Percentiles rank a stretch among this genome's conserved stretches.
Evolutionary conservation across 1,139 yeast species (phyloP).

Genomic region (Pichia sp.): DNA sequence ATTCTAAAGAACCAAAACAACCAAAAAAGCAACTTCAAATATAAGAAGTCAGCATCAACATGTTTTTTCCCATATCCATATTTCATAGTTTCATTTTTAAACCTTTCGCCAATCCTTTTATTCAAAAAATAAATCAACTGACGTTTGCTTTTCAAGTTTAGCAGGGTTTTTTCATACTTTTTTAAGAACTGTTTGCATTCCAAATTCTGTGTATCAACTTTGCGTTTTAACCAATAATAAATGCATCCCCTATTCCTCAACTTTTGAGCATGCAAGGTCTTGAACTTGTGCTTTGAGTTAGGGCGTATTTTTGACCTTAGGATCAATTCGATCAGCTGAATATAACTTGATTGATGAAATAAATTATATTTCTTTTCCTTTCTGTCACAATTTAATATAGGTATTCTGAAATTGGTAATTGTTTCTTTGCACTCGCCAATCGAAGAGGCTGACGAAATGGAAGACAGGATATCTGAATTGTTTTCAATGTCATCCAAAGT

Average conservation of each 20-base stretch:
- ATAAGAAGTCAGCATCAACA: too few species aligned
- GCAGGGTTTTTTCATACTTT: conserved; percentile 1
- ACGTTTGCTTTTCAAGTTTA: conserved; percentile 9
- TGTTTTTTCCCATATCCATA: too few species aligned
- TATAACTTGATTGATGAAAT: conserved; percentile 3
- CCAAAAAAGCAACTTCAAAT: too few species aligned
- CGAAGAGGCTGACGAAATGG: too few species aligned
- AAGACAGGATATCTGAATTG: too few species aligned
- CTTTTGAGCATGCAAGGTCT: background rate
- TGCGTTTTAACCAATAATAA: conserved; percentile 3
- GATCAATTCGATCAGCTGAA: conserved; percentile 2
- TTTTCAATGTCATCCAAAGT: too few species aligned
- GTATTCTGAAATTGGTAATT: too few species aligned
- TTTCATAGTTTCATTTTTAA: too few species aligned
- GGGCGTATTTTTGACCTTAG: background rate
- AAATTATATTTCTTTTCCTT: conserved; percentile 1
- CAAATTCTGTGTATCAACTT: conserved; percentile 1
- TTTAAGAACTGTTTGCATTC: conserved; percentile 2
- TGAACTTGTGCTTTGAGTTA: background rate
- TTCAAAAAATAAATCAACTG: conserved; percentile 9
- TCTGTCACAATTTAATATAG: background rate
- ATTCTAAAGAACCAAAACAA: too few species aligned
- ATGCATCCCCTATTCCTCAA: background rate
- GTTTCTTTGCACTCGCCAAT: too few species aligned
- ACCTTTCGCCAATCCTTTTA: background rate